These are phyloP conservation scores for Solanum aculeatissimum DNA, from an alignment of 305 asterid genomes.

Conservation along the genomic window DNA sequence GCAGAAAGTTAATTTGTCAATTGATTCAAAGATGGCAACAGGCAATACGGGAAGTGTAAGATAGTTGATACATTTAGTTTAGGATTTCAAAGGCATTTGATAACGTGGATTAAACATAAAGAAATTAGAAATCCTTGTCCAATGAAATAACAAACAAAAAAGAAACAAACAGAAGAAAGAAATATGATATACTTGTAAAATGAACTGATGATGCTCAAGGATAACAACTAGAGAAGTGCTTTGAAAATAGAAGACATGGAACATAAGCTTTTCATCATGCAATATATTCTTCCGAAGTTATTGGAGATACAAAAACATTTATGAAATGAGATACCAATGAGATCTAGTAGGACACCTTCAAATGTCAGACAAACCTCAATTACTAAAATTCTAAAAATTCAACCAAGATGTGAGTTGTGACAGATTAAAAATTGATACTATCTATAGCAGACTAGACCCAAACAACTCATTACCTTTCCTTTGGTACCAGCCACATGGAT, in stretches of 20 bases:
- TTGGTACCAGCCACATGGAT: slow-evolving; percentile 99
- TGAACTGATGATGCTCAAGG: neutral
- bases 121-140: neutral
- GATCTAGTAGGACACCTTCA: neutral
- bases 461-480: slow-evolving; percentile 54
- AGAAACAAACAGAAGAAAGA: neutral
- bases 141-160: neutral
- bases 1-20: neutral
- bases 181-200: neutral
- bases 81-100: neutral
- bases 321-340: neutral
- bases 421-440: neutral
- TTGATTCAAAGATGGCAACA: neutral
- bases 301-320: neutral
- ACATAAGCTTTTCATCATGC: neutral
- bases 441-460: neutral
- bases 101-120: neutral
- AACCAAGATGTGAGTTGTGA: neutral
- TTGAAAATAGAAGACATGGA: neutral
- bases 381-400: neutral
- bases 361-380: neutral
- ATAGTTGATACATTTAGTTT: neutral
- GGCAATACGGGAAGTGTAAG: neutral
- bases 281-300: neutral
- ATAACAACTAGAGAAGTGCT: neutral